These are phyloP conservation scores for Cerioporus squamosus DNA, from an alignment of 1,284 basidiomycete genomes.

Conservation along the genomic window DNA sequence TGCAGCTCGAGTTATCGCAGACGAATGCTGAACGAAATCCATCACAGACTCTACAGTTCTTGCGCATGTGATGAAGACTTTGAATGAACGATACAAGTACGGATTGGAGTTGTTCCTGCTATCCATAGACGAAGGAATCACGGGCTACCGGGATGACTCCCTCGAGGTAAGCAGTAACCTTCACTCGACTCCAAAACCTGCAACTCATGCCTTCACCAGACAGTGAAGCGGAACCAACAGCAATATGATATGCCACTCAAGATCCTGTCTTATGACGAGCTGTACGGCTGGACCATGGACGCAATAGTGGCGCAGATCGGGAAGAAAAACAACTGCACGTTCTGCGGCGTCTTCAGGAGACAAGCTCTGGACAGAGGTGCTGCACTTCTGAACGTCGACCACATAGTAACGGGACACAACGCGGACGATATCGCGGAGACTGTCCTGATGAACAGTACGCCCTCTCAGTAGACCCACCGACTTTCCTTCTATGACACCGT, in stretches of 20 bases:
- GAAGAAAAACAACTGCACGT: constrained; percentile 99
- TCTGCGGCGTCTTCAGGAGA: constrained; percentile 96
- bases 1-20: background rate
- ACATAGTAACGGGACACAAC: constrained; percentile 99
- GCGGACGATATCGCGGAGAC: constrained; percentile 99
- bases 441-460: constrained; percentile 96
- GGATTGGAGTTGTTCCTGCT: constrained; percentile 91
- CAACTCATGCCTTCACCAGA: constrained; percentile 53
- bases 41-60: constrained; percentile 93
- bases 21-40: background rate
- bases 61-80: constrained; percentile 93
- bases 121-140: constrained; percentile 99
- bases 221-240: constrained; percentile 95
- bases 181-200: background rate
- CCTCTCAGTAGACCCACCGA: too few species aligned
- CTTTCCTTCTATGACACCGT: background rate
- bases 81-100: constrained; percentile 95
- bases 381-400: constrained; percentile 87
- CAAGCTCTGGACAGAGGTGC: constrained; percentile 97
- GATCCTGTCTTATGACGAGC: constrained; percentile 93
- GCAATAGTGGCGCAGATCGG: constrained; percentile 92
- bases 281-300: constrained; percentile 99
- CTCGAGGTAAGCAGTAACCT: constrained; percentile 68
- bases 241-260: constrained; percentile 97
- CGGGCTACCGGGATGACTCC: constrained; percentile 97